Base-by-base conservation (phyloP, 495 filamentous ascomycete species). In the Aspergillus avenaceus region DNA sequence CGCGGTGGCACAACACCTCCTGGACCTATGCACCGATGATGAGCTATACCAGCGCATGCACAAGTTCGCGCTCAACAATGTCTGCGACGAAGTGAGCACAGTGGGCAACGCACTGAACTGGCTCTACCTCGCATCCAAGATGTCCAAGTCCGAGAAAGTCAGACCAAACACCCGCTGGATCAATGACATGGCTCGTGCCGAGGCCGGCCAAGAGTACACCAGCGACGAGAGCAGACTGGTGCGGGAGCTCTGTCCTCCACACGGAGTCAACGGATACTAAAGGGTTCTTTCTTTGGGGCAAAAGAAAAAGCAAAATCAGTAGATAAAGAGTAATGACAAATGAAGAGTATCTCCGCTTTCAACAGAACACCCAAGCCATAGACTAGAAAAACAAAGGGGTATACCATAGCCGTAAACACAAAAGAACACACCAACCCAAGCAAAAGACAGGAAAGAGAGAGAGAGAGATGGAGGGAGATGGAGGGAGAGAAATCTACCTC, bases 41-140 rank as follows among this genome's bases (percentile, higher is more conserved):
- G 72, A 73, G 23, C 67, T 85, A 23, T 87, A 86, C 61, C 60
- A 78, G 47, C 67, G 72, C 52, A 90, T 93, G 84, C 81, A 79
- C 59, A 43, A 79, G n/a, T 84, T 77, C 52, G 90, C 88, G 7
- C 62, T 67, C 19, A 69, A 55, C 2, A 80, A 84, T 55, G 86
- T 92, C 5, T 88, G 81, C 52, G 88, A 93, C 61, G 89, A 96
- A 60, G 87, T 93, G 9, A 80, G 85, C 41, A 95, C 89, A 0
- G 87, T 90, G 0, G 90, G 90, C 0, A 91, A 90, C 65, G 82
- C 83, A 13, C 65, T 92, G 22, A 77, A 69, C 50, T 95, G 89
- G 88, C 76, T 88, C 52, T 93, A 88, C 57, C 69, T 95, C 4
- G 83, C 84, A 0, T 77, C 83, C 52, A 84, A 79, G 61, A 72